Conservation (phyloP, 306 rosid species). For the Cucurbita pepo region DNA sequence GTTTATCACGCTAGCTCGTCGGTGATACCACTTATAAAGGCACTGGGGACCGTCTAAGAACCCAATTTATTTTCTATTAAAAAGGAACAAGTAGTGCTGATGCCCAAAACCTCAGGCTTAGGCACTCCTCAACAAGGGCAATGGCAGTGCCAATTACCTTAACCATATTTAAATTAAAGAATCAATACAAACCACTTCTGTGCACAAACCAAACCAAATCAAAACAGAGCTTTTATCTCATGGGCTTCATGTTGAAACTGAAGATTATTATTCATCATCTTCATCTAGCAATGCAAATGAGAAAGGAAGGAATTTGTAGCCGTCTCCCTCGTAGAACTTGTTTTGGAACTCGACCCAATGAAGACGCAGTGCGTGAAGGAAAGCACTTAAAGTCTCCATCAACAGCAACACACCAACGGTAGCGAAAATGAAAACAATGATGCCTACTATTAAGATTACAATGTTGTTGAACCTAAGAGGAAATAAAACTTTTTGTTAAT, state of each 20-base stretch:
- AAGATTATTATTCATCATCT: conserved; percentile 48
- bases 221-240: not conserved
- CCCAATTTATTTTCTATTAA: not conserved
- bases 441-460: conserved; percentile 47
- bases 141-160: conserved; percentile 7
- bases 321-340: conserved; percentile 90
- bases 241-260: not conserved
- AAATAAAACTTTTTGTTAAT: not conserved
- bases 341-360: conserved; percentile 98
- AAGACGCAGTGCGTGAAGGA: conserved; percentile 92
- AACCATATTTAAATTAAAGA: conserved; percentile 40
- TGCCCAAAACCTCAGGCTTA: conserved; percentile 16
- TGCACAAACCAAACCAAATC: conserved; percentile 23
- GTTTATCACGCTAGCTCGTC: not conserved
- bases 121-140: conserved; percentile 13
- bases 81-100: not conserved
- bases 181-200: conserved; percentile 32
- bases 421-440: conserved; percentile 56
- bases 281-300: conserved; percentile 36
- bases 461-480: conserved; percentile 55
- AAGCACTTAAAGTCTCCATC: conserved; percentile 92
- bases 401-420: conserved; percentile 75
- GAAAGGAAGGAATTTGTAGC: conserved; percentile 70
- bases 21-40: not conserved
- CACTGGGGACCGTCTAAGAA: not conserved